Evolutionary conservation across 2,329 filamentous ascomycete genomes (phyloP), one percentile per base, ranked within the genome.

Genomic region (Shiraia sp.): DNA sequence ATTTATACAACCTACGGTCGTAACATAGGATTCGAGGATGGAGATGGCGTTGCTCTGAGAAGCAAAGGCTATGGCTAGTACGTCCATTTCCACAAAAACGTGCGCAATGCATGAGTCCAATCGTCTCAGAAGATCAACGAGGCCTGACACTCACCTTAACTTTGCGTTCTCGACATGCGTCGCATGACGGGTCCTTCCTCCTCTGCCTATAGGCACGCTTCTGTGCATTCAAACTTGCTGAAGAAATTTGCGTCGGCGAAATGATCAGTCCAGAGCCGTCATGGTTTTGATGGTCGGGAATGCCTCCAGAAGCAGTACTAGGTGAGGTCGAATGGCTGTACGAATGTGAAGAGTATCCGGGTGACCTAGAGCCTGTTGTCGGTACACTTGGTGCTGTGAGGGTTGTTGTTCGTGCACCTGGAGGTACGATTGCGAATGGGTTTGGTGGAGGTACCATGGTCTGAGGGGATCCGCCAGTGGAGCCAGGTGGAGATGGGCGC

Each of bases 111-210:
- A n/a, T n/a, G 13, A n/a, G 25, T 28, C 8, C 27, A 29, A 9
- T 29, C 4, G 17, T 15, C 13, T 14, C 12, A 8, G 10, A 31
- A 14, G 19, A 16, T 9, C 26, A 14, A 16, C 12, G 4, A 25
- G 17, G 33, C 6, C n/a, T 24, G 13, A 13, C 0, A 53, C 64
- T 47, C 66, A 80, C 79, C 73, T 85, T 85, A 53, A 85, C 82
- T 71, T 86, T 86, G 32, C 82, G 78, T 64, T 99, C 93, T 46
- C 93, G 82, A 68, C 93, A 99, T 36, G 93, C 93, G 75, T 99
- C 93, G 69, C 93, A 99, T 63, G 90, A 97, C 1, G 93, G 93
- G 61, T 99, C 93, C 66, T 99, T 99, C 56, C 93, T 82, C 54
- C 93, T 79, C 69, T 99, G 93, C 16, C 93, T 84, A 73, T 97